Base-by-base conservation (phyloP, 768 basidiomycete species). In the Hypholoma sublateritium region DNA sequence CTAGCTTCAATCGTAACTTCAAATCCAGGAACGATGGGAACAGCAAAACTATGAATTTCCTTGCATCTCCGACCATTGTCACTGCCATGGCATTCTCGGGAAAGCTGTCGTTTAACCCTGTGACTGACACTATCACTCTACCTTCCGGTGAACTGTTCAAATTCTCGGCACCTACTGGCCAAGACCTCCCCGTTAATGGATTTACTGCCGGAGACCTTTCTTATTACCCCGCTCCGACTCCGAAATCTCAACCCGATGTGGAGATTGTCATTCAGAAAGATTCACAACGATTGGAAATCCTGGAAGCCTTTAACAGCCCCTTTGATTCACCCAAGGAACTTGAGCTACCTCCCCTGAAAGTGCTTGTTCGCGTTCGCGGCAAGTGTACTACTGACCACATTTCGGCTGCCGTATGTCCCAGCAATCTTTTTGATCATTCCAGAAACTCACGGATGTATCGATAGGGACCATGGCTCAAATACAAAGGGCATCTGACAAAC, bases 301-400 rank as follows among this genome's bases (percentile, higher is more conserved):
- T 99, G 21, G 81, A 90, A 65, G 93, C 97, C 3, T 99, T 99
- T 73, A 56, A 72, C 1, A 88, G 87, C 60, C 91, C 85, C 66
- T 97, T 98, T 67, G 79, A 77, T 14, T 68, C 70, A 32, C 69
- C 73, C 5, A 58, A 72, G 14, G 73, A 80, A 13, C 70, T 87
- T 36, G 97, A 99, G 75, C 77, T 98, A 14, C 89, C 93, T 8
- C 64, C 82, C 21, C 74, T 98, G 70, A 91, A 85, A 65, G 91
- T 96, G 50, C 71, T 99, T 49, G 85, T 98, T 82, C 78, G 94
- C 28, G 93, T 98, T 6, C 79, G 91, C 61, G 97, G 97, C n/a
- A 98, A 99, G 74, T 99, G 97, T 71, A 99, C 97, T 12, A 99
- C 97, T 16, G 97, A 99, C 67, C 97, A 98, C 69, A 99, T 98